Evolutionary conservation across 2,329 filamentous ascomycete genomes (phyloP), one percentile per base, ranked within the genome.

Genomic region (Xylariaceae sp.): DNA sequence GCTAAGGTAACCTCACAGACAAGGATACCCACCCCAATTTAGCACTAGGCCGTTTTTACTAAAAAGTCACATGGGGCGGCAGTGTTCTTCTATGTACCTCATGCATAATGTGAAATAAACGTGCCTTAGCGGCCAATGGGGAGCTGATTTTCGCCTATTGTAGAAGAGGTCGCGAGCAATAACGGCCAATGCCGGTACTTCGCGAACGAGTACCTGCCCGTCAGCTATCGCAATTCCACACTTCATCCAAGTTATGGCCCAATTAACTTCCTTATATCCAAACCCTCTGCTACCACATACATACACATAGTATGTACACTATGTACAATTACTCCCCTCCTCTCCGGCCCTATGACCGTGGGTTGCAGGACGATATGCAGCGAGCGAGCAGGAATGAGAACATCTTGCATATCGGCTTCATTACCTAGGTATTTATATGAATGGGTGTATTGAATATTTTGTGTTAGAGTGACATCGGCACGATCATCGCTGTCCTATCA

Each of bases 331-430:
- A 59, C 50, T 50, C 60, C 55, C 55, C 57, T 62, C 52, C 20
- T 51, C 57, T 58, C 58, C 55, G 59, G 60, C 57, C 64, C 61
- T 61, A 65, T 66, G 65, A 67, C 64, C 65, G 59, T 42, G 45
- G 48, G 51, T 52, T 61, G 62, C 64, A 64, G 58, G 47, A 53
- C 42, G 57, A 61, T 56, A 58, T 60, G 60, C 58, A 61, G 32
- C 45, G 45, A 60, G 48, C 51, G 57, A 51, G 54, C 54, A 62
- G 48, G 53, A 59, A 67, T 65, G 64, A 64, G 58, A 52, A 59
- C 63, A 64, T 67, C 59, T 62, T 65, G 65, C 65, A 66, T 65
- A 62, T 59, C 44, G 45, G 53, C 52, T 57, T 58, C 49, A 61
- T 60, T 64, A 37, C 6, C 5, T 29, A 10, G 26, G 26, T 29